Percentiles rank a stretch among this genome's conserved stretches.
Conservation (phyloP, 1,284 basidiomycete genomes). For the Ustilago hordei region DNA sequence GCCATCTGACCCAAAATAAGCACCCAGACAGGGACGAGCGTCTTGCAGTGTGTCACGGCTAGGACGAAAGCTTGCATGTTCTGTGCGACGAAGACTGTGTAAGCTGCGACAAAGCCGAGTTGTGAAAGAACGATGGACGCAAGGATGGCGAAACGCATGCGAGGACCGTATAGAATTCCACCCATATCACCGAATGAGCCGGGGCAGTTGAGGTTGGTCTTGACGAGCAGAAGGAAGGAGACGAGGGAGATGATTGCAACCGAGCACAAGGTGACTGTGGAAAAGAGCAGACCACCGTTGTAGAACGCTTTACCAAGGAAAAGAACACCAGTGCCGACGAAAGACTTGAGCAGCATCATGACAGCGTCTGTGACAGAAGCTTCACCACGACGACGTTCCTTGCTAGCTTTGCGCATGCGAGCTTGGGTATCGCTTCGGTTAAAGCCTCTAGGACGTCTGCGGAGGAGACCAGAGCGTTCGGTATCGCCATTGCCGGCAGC, state of each 20-base stretch:
- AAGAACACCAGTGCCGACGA: conserved; percentile 94
- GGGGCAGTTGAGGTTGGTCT: conserved; percentile 87
- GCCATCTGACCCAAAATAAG: conserved; percentile 87
- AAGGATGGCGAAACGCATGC: conserved; percentile 91
- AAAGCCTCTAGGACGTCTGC: conserved; percentile 24
- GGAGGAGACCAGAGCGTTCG: conserved; percentile 59
- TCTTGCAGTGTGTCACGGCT: conserved; percentile 83
- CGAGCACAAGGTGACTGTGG: conserved; percentile 79
- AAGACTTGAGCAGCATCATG: conserved; percentile 77
- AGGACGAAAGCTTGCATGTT: conserved; percentile 85
- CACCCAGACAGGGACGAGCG: conserved; percentile 78
- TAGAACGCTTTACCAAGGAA: conserved; percentile 98
- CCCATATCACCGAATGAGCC: conserved; percentile 98
- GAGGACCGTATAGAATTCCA: conserved; percentile 87
- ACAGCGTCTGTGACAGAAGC: conserved; percentile 67
- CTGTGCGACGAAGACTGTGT: conserved; percentile 95
- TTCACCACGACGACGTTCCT: conserved; percentile 60
- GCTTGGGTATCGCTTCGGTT: conserved; percentile 42
- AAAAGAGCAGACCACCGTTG: conserved; percentile 96
- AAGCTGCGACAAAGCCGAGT: conserved; percentile 85
- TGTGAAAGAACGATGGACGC: conserved; percentile 90
- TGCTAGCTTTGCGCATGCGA: conserved; percentile 55
- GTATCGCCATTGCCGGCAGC: conserved; percentile 47
- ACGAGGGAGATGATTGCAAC: conserved; percentile 91
- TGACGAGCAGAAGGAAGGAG: conserved; percentile 91